Base-by-base conservation (phyloP, 2,329 filamentous ascomycete genomes). In the Lasiodiplodia hormozganensis region DNA sequence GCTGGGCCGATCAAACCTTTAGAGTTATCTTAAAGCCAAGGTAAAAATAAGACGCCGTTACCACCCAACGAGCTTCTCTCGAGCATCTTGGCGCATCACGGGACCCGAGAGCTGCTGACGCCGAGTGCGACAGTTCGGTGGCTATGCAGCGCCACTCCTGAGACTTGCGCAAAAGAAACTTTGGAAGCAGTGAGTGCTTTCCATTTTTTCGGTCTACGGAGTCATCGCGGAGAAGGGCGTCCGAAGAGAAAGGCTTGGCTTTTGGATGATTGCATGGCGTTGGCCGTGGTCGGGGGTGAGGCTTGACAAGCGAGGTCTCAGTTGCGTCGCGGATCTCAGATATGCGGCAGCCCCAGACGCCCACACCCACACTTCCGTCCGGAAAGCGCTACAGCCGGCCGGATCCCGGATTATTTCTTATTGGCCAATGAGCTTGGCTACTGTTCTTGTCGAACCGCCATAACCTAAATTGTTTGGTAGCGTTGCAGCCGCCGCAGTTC, bases 271-370 rank as follows among this genome's bases (percentile, higher is more conserved):
- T 62, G 58, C 40, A 49, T 34, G 25, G 58, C 40, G 58, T 31
- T 31, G 40, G 23, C 12, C 12, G 40, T 62, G 40, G 40, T 62
- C n/a, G 28, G 57, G 57, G 40, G 23, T 18, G 57, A 31, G 58
- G 58, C 58, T 62, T 62, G 58, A 62, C 58, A 62, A 49, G 58
- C 58, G 58, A 62, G 58, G 58, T 62, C 14, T 62, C 58, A 62
- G 58, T 62, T 47, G 18, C 28, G 58, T 62, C 58, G 58, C 58
- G 58, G 58, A 62, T 62, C 58, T 25, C 58, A 62, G 58, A 62
- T 25, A 23, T 62, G 58, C 58, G 58, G 58, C 58, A 62, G 58
- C 43, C 40, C 58, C 40, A 62, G 58, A 62, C 58, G 58, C 58
- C 28, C 23, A 51, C 58, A 47, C 18, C 58, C 25, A 49, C 58